phyloP scores from a whole-genome alignment of 495 filamentous ascomycete species.

The Tuber calosporum region DNA sequence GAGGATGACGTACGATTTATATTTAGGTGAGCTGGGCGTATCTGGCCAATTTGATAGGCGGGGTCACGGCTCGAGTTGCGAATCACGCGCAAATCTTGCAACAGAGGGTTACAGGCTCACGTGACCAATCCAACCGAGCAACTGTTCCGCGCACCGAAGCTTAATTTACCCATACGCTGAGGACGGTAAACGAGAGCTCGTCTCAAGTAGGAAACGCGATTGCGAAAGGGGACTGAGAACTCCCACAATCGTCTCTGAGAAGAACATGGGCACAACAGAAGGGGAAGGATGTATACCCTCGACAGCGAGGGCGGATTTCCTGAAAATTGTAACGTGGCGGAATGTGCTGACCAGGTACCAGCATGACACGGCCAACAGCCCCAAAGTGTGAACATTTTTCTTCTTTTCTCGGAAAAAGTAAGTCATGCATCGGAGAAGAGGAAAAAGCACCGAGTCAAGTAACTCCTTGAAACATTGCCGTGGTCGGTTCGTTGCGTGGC shows the following conservation, averaged over 20 bases:
- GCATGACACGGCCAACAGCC: background rate
- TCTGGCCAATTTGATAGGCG: background rate
- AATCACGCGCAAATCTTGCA: background rate
- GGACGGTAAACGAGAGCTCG: background rate
- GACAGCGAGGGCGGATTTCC: background rate
- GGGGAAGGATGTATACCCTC: background rate
- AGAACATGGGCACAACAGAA: background rate
- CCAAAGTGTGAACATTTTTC: background rate
- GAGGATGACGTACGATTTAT: background rate
- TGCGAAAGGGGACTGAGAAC: background rate
- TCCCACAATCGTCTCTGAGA: background rate
- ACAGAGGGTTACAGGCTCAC: background rate
- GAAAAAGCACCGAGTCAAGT: background rate
- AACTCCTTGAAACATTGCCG: constrained; percentile 1
- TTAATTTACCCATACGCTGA: background rate
- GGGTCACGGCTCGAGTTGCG: background rate
- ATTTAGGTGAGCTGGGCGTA: background rate
- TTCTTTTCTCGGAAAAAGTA: background rate
- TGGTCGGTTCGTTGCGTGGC: background rate
- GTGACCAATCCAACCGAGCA: background rate
- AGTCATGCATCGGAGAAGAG: background rate
- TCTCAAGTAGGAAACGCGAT: background rate
- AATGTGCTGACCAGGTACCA: background rate
- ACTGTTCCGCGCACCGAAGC: background rate
- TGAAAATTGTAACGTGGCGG: constrained; percentile 1